Evolutionary conservation across 2,329 filamentous ascomycete genomes (phyloP).

Genomic region (Fusarium annulatum): DNA sequence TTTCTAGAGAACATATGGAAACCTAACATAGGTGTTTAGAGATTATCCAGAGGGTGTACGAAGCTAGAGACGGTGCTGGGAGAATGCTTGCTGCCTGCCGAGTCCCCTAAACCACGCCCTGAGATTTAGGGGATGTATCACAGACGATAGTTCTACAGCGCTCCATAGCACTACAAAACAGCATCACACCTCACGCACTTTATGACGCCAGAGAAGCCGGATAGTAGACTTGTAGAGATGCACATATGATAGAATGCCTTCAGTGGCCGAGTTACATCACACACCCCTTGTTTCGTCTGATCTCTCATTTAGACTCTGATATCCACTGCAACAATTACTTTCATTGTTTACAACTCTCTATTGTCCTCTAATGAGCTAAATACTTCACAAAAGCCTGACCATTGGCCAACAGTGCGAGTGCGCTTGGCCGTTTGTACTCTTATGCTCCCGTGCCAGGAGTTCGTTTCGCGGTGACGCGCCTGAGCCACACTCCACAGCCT

Average conservation of each 20-base stretch:
- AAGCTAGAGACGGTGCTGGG: background rate
- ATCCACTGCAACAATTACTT: background rate
- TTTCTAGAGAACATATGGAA: background rate
- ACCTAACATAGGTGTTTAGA: background rate
- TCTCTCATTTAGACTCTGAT: background rate
- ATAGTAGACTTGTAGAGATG: no score
- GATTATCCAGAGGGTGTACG: background rate
- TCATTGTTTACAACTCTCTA: background rate
- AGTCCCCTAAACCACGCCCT: background rate
- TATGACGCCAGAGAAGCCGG: background rate
- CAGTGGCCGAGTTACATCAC: background rate
- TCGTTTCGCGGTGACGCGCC: background rate
- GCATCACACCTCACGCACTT: background rate
- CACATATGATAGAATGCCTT: background rate
- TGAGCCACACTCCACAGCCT: background rate
- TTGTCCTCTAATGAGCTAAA: background rate
- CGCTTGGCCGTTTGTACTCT: background rate
- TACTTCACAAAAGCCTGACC: background rate
- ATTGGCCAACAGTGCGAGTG: background rate
- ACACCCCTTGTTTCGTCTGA: background rate
- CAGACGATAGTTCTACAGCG: background rate
- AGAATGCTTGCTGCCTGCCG: constrained; percentile 8
- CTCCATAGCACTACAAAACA: background rate
- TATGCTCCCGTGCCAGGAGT: no score
- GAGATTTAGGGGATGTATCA: constrained; percentile 1